phyloP scores from a whole-genome alignment of 305 asterid genomes.

The Fraxinus dipetala region DNA sequence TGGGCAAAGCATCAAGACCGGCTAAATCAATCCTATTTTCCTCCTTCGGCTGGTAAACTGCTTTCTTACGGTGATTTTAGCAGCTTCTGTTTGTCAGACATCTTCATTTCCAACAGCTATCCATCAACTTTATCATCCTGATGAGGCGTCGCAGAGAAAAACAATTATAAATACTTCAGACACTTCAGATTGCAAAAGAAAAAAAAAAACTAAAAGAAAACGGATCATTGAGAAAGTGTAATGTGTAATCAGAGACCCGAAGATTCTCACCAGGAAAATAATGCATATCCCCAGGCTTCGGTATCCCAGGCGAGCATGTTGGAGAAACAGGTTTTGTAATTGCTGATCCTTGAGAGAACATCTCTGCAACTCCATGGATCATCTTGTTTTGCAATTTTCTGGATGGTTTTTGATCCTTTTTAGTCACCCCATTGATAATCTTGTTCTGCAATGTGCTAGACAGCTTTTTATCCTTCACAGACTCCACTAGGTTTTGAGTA shows the following conservation, averaged over 20 bases:
- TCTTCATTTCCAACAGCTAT: neutral
- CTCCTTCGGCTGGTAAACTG: neutral
- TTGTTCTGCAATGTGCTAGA: neutral
- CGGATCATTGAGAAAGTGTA: neutral
- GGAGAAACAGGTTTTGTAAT: neutral
- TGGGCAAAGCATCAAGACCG: neutral
- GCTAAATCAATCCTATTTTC: neutral
- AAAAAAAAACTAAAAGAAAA: neutral
- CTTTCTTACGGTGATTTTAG: conserved; percentile 13
- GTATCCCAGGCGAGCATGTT: conserved; percentile 17
- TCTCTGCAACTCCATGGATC: neutral
- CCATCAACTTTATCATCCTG: neutral
- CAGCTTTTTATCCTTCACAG: conserved; percentile 8
- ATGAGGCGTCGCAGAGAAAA: neutral
- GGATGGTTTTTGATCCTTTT: neutral
- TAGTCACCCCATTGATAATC: neutral
- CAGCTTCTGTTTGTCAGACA: conserved; percentile 7
- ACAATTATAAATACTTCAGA: neutral
- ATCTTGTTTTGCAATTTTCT: conserved; percentile 8
- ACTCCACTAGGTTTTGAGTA: neutral
- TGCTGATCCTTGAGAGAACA: conserved; percentile 6
- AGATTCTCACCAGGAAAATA: conserved; percentile 7
- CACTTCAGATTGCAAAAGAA: neutral
- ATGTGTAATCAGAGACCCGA: conserved; percentile 25
- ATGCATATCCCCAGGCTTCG: neutral